A percentile compares a stretch with the other conserved stretches of the same genome.
Conservation (phyloP, 306 rosid genomes). For the Prosopis cineraria region DNA sequence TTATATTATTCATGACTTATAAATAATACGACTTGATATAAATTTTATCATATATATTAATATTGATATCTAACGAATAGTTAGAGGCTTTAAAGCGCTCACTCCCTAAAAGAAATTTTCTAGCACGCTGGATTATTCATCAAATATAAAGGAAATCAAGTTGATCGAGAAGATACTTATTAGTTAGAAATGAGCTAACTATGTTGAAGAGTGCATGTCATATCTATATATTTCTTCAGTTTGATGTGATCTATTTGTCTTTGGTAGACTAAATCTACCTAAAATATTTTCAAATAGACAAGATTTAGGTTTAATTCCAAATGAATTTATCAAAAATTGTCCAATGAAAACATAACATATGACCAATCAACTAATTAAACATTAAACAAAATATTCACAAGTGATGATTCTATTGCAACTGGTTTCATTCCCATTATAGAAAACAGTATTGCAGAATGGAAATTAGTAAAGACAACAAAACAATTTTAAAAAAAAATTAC, state of each 20-base stretch:
- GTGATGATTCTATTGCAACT: not conserved
- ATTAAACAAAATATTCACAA: not conserved
- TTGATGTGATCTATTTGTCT: no score
- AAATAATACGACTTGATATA: not conserved
- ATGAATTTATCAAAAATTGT: not conserved
- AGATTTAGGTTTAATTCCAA: no score
- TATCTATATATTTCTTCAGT: not conserved
- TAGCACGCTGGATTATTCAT: not conserved
- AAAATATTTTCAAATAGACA: not conserved
- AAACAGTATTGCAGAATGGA: not conserved
- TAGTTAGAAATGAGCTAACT: not conserved
- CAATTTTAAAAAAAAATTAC: no score
- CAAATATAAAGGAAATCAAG: not conserved
- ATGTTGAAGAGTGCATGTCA: not conserved
- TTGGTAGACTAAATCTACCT: not conserved
- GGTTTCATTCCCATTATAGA: not conserved
- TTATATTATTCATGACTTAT: not conserved
- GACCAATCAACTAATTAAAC: no score
- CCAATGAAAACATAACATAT: not conserved
- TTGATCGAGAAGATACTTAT: not conserved
- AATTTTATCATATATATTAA: no score
- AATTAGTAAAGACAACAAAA: no score
- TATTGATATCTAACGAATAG: conserved; percentile 2
- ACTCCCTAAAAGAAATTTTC: not conserved
- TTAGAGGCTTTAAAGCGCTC: not conserved